Evolutionary conservation across 495 filamentous ascomycete genomes (phyloP).

Genomic region (Penicillium bovifimosum): DNA sequence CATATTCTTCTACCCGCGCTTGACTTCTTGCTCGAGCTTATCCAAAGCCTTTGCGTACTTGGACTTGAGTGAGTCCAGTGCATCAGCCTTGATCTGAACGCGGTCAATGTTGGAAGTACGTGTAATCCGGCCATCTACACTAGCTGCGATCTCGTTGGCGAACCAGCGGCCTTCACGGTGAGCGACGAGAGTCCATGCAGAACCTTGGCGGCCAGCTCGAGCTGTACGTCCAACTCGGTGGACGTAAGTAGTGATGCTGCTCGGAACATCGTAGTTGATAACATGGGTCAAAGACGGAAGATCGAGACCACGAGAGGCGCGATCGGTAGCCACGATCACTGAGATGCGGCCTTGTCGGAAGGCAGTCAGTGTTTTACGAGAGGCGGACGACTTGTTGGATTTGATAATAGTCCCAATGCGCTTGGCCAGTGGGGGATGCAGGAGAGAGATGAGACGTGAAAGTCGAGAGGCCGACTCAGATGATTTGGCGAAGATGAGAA

Average conservation of each 20-base stretch:
- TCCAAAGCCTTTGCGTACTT: slow-evolving; percentile 58
- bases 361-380: slow-evolving; percentile 55
- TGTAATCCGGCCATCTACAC: slow-evolving; percentile 38
- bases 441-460: slow-evolving; percentile 63
- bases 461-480: slow-evolving; percentile 81
- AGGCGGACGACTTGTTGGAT: slow-evolving; percentile 60
- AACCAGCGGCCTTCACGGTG: slow-evolving; percentile 82
- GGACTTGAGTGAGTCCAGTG: slow-evolving; percentile 44
- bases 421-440: slow-evolving; percentile 53
- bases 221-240: slow-evolving; percentile 92
- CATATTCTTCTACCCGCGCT: not conserved
- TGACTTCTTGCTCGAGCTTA: slow-evolving; percentile 41
- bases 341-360: slow-evolving; percentile 60
- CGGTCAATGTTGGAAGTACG: slow-evolving; percentile 37
- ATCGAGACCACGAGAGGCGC: slow-evolving; percentile 90
- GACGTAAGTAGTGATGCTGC: slow-evolving; percentile 73
- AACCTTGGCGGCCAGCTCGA: slow-evolving; percentile 68
- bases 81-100: slow-evolving; percentile 39
- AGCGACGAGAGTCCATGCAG: slow-evolving; percentile 77
- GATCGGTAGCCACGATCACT: slow-evolving; percentile 84
- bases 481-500: slow-evolving; percentile 82
- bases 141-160: slow-evolving; percentile 64
- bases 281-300: slow-evolving; percentile 73
- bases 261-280: slow-evolving; percentile 90
- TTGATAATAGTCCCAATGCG: slow-evolving; percentile 67